Base-by-base conservation (phyloP, 2,329 filamentous ascomycete species). In the Ascochyta koolunga region DNA sequence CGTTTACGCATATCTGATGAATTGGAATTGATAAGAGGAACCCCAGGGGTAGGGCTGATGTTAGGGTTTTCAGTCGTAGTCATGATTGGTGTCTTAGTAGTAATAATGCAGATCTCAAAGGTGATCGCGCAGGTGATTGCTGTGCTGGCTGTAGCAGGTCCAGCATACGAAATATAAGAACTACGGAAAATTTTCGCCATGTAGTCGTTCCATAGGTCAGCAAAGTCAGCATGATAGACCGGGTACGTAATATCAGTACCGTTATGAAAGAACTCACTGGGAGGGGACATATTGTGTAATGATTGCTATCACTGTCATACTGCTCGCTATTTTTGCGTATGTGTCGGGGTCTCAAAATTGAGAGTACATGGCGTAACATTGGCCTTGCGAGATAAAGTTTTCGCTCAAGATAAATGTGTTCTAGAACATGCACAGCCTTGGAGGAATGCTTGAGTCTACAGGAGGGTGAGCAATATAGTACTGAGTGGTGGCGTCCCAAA, bases 381-480 rank as follows among this genome's bases (percentile, higher is more conserved):
- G 65, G 6, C 68, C 71, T 44, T 71, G 60, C 0, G 71, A 64
- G 2, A 64, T 37, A 22, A 59, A 62, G 37, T 69, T 67, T 18
- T 69, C 61, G 11, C 42, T 51, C 8, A 73, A 48, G 10, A 74
- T 64, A 29, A 73, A 75, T 2, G 66, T 60, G 32, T 71, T 70
- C 50, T 64, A 70, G 56, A 72, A 71, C 37, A 65, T 70, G 62
- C 71, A 74, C 22, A 50, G 22, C 38, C 32, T 29, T 5, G 38
- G 31, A 16, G 46, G 38, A 10, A 33, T 24, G 1, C 19, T 18
- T 13, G 32, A 9, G 38, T 41, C 21, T 29, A 6, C 11, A 8
- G 22, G 21, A 9, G 29, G 31, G 10, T 50, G 46, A 3, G 15
- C 29, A 5, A 50, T 27, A 24, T 35, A 31, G 22, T 41, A 50